Conservation (phyloP, 2,329 filamentous ascomycete genomes). For the Scleromitrula shiraiana region DNA sequence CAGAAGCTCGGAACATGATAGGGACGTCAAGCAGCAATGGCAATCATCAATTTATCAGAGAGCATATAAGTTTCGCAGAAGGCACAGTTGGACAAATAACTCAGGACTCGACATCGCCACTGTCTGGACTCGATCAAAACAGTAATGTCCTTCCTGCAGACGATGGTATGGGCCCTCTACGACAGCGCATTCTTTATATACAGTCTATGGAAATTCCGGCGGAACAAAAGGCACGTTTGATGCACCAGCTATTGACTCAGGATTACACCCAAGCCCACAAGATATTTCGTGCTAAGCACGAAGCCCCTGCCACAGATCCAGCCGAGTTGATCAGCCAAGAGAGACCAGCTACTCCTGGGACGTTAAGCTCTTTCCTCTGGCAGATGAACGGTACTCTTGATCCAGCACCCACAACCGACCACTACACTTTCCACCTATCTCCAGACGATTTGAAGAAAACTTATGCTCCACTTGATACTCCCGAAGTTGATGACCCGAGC, state of each 20-base stretch:
- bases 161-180: conserved; percentile 65
- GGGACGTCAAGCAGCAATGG: too few relatives aligned
- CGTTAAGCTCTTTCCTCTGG: conserved; percentile 52
- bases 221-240: conserved; percentile 60
- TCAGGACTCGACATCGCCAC: conserved; percentile 13
- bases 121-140: conserved; percentile 14
- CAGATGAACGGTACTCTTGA: conserved; percentile 34
- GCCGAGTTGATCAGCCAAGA: conserved; percentile 32
- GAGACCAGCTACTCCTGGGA: conserved; percentile 36
- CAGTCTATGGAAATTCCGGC: conserved; percentile 51
- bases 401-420: conserved; percentile 14
- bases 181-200: conserved; percentile 60
- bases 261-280: conserved; percentile 47
- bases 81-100: conserved; percentile 20
- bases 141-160: conserved; percentile 50
- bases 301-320: conserved; percentile 17
- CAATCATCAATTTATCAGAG: too few relatives aligned
- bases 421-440: conserved; percentile 41
- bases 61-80: conserved; percentile 22
- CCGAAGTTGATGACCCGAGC: conserved; percentile 40
- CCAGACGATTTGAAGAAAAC: conserved; percentile 59
- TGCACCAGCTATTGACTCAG: conserved; percentile 65
- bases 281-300: conserved; percentile 24
- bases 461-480: conserved; percentile 48
- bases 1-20: too few relatives aligned